Base-by-base conservation (phyloP, 192 early-diverging fungal genomes). In the Lobosporangium transversale region DNA sequence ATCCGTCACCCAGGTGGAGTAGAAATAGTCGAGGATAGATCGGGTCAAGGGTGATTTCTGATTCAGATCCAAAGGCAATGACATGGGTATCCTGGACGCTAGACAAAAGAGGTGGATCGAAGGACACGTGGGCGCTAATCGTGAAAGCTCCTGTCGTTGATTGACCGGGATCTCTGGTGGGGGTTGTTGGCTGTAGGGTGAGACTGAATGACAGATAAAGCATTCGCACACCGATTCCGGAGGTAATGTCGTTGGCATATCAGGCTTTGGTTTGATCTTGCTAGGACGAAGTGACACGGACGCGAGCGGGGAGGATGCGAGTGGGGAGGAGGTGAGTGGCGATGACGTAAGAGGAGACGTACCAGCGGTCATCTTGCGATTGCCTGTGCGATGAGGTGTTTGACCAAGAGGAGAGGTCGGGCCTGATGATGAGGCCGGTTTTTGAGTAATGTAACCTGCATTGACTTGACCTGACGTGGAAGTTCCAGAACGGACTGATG, bases 41-140 rank as follows among this genome's bases (percentile, higher is more conserved):
- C 70, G 42, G 12, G 70, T 75, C 43, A 75, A 57, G 5, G 70
- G 70, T 20, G 70, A 75, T 24, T 75, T 75, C 36, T 75, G 70
- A 0, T 20, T 53, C 14, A 63, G 20, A 44, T 75, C 70, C 17
- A 75, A 51, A 31, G 70, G 70, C n/a, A 75, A 44, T 0, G 70
- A 65, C 70, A 75, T 75, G 15, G 70, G 70, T 27, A 75, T 50
- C 35, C 70, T 58, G 10, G 70, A 75, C 26, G 70, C 70, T 33
- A 75, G 36, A 18, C 70, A 75, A 50, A 65, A 75, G 27, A 75
- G 63, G 45, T 75, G 70, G 43, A 75, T 66, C 15, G 70, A 75
- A 21, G 70, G 70, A 21, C 70, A 75, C 15, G 70, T 75, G 18
- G 70, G 63, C 12, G 63, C 62, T 37, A 75, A 27, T 29, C 70